A percentile compares a stretch with the other conserved stretches of the same genome.
Conservation (phyloP, 2,329 filamentous ascomycete genomes). For the Fusarium sacchari region DNA sequence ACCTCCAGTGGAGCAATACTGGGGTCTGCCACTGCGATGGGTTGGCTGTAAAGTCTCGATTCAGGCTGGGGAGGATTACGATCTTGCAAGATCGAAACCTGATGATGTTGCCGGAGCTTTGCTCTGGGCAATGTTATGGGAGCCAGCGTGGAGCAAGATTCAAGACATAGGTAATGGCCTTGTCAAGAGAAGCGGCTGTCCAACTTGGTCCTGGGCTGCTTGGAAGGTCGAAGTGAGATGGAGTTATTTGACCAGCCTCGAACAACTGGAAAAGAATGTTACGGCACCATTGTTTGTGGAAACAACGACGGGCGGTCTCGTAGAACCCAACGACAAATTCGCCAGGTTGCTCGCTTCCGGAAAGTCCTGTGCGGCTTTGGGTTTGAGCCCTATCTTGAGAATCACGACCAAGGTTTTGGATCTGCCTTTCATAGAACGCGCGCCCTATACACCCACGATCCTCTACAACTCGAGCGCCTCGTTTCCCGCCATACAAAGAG, state of each 20-base stretch:
- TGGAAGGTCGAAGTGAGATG: neutral
- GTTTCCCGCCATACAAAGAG: neutral
- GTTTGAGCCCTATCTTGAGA: neutral
- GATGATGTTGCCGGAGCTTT: fast-evolving
- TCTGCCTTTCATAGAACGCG: neutral
- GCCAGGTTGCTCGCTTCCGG: neutral
- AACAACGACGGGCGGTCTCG: fast-evolving
- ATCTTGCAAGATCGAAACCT: neutral
- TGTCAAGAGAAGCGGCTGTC: neutral
- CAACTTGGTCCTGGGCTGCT: neutral
- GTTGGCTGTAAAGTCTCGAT: neutral
- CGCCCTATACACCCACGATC: neutral
- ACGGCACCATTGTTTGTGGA: neutral
- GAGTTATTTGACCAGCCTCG: fast-evolving
- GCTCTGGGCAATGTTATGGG: neutral
- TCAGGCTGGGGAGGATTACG: fast-evolving
- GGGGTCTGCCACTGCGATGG: neutral
- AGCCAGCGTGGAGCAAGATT: neutral
- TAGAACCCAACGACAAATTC: fast-evolving
- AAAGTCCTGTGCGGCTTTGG: fast-evolving
- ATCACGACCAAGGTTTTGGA: neutral
- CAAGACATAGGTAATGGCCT: neutral
- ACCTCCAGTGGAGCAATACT: neutral
- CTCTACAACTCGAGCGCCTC: neutral
- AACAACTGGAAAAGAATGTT: neutral